A percentile compares a stretch with the other conserved stretches of the same genome.
Conservation (phyloP, 2,329 filamentous ascomycete genomes). For the Ophiostoma quercus region DNA sequence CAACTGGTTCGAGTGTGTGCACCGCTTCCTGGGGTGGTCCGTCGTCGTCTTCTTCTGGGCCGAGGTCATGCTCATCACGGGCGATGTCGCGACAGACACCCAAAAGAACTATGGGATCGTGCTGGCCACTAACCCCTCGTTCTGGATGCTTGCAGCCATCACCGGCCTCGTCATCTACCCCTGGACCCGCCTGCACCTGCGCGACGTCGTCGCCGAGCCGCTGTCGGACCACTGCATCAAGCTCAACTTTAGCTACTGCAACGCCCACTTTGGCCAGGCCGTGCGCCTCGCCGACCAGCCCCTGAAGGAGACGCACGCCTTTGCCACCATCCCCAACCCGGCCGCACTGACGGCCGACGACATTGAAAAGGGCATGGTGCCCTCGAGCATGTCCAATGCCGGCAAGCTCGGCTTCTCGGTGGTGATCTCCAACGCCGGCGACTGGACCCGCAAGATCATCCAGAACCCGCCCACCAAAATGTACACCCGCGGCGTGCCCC, state of each 20-base stretch:
- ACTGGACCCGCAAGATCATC: constrained; percentile 58
- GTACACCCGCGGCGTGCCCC: constrained; percentile 57
- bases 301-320: constrained; percentile 67
- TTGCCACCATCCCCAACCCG: constrained; percentile 64
- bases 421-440: constrained; percentile 57
- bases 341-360: constrained; percentile 28
- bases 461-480: constrained; percentile 48
- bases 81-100: constrained; percentile 37
- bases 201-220: constrained; percentile 58
- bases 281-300: constrained; percentile 59
- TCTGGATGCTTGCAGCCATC: constrained; percentile 65
- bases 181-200: constrained; percentile 66
- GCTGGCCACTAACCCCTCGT: constrained; percentile 39
- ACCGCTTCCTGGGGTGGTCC: constrained; percentile 37
- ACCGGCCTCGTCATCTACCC: constrained; percentile 64
- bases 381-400: constrained; percentile 28
- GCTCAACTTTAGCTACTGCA: constrained; percentile 62
- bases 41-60: constrained; percentile 54
- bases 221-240: constrained; percentile 69
- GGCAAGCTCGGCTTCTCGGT: constrained; percentile 56
- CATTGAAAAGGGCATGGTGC: neutral
- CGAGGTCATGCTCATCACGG: constrained; percentile 53
- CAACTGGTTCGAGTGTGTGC: constrained; percentile 36
- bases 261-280: constrained; percentile 52
- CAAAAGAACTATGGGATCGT: constrained; percentile 36